These are phyloP conservation scores for Novymonas esmeraldas DNA, from an alignment of 208 protist species.

Conservation along the genomic window DNA sequence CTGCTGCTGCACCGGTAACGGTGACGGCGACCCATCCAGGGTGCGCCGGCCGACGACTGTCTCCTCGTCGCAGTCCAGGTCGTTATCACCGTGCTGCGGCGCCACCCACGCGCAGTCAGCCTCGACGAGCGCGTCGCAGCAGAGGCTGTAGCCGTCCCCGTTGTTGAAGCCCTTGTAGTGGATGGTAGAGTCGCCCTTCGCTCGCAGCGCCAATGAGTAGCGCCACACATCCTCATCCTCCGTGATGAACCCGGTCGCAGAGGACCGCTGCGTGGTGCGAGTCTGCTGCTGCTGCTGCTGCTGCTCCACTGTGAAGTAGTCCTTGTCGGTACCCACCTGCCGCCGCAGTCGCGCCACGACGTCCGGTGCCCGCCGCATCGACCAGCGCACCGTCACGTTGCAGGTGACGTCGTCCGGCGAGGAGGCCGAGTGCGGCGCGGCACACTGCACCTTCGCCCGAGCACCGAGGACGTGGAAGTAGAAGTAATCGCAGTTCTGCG, in stretches of 20 bases:
- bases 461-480: conserved; percentile 58
- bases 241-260: conserved; percentile 4
- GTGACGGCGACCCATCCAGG: too few species aligned
- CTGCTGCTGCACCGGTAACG: too few species aligned
- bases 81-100: conserved; percentile 30
- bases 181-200: conserved; percentile 37
- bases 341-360: conserved; percentile 11
- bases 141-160: conserved; percentile 80
- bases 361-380: conserved; percentile 22
- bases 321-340: conserved; percentile 21
- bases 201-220: conserved; percentile 42
- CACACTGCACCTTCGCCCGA: conserved; percentile 36
- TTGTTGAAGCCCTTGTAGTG: conserved; percentile 81
- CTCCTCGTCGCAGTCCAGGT: conserved; percentile 18
- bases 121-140: conserved; percentile 58
- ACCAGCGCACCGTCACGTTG: conserved; percentile 34
- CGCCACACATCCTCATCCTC: conserved; percentile 58
- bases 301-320: conserved; percentile 18
- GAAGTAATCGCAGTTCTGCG: conserved; percentile 64
- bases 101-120: conserved; percentile 41
- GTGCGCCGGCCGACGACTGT: not conserved
- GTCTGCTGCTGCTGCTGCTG: too few species aligned
- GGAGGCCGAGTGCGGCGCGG: not conserved
- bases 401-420: conserved; percentile 12
- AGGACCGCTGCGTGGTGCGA: not conserved